Evolutionary conservation across 2,329 filamentous ascomycete genomes (phyloP), one percentile per base, ranked within the genome.

Genomic region (Cladophialophora psammophila): DNA sequence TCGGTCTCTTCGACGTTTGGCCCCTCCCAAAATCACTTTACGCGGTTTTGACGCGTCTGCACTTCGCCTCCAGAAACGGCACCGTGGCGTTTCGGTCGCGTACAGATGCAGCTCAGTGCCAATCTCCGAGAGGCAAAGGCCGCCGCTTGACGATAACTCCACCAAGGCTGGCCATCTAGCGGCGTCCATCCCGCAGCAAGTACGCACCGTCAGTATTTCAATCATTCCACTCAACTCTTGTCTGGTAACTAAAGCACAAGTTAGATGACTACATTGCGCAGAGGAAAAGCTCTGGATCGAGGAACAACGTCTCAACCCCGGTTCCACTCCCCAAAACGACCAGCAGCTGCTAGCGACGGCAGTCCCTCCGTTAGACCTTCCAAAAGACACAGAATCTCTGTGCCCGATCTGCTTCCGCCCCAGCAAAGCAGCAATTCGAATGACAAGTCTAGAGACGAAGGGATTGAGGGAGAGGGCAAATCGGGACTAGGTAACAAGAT

Each of bases 181-280:
- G n/a, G 53, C 32, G 52, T 52, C 36, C 32, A 52, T 64, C 50
- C 60, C 52, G 42, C 65, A 15, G 42, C 18, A 42, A 26, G 18
- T 64, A 50, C 38, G 45, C 56, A 55, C 54, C 42, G 65, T 63
- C 64, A 65, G 67, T 65, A 42, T 66, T 59, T 35, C 54, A 50
- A 55, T 45, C 61, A 56, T 55, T 52, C 54, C 59, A 38, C 42
- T 20, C n/a, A 38, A 35, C 48, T 65, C 20, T 52, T 34, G n/a
- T 32, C 15, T 36, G 48, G 50, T 20, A 12, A 50, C 35, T 38
- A 60, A 34, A 62, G 52, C 18, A 61, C 50, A 36, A 53, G 34
- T 69, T 72, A 72, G 71, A 72, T 72, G 71, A 66, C 67, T 71
- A 62, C 67, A 55, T 57, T 66, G 66, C 66, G 67, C 53, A 71